Evolutionary conservation across 441 rosid species (phyloP).

Genomic region (Pelargonium australe): DNA sequence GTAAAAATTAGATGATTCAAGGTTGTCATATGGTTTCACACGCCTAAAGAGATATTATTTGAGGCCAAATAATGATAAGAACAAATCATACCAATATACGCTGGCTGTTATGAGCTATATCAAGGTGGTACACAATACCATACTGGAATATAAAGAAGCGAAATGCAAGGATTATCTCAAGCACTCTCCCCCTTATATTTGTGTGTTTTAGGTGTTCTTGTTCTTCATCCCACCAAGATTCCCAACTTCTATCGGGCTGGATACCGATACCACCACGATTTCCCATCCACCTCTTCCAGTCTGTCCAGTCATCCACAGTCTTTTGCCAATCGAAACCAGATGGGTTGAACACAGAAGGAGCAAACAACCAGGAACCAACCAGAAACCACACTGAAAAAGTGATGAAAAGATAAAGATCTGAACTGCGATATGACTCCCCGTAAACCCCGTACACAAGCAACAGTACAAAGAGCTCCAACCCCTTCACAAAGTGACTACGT

Average conservation of each 20-base stretch:
- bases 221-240: slow-evolving; percentile 94
- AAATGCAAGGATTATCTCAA: slow-evolving; percentile 64
- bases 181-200: slow-evolving; percentile 56
- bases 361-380: slow-evolving; percentile 92
- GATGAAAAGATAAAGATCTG: slow-evolving; percentile 58
- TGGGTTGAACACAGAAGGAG: slow-evolving; percentile 88
- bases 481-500: slow-evolving; percentile 93
- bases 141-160: slow-evolving; percentile 89
- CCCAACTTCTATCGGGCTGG: slow-evolving; percentile 72
- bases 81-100: slow-evolving; percentile 45
- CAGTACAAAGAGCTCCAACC: slow-evolving; percentile 66
- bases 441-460: slow-evolving; percentile 63
- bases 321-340: slow-evolving; percentile 99
- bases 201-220: slow-evolving; percentile 75
- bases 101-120: slow-evolving; percentile 58
- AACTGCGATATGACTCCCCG: slow-evolving; percentile 65
- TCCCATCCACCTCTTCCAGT: slow-evolving; percentile 98
- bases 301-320: slow-evolving; percentile 93
- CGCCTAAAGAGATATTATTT: neutral
- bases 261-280: slow-evolving; percentile 94
- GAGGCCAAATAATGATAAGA: slow-evolving; percentile 7
- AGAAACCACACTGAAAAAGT: slow-evolving; percentile 89
- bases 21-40: neutral
- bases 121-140: slow-evolving; percentile 94
- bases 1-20: neutral